Evolutionary conservation across 2,329 filamentous ascomycete genomes (phyloP).

Genomic region (Phialocephala sp.): DNA sequence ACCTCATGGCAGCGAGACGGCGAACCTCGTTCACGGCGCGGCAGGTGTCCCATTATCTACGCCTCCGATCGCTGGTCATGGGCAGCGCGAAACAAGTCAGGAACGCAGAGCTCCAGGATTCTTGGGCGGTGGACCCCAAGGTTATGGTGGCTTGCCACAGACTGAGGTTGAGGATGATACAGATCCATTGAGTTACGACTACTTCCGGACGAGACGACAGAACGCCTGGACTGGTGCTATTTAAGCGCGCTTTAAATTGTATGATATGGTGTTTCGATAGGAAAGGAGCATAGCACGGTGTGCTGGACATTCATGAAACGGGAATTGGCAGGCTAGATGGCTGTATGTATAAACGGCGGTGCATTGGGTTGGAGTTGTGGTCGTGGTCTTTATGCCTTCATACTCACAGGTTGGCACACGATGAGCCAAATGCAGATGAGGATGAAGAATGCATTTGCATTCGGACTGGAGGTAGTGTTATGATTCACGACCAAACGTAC

Average conservation of each 20-base stretch:
- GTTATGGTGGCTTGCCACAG: slow-evolving; percentile 65
- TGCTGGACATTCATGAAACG: not conserved
- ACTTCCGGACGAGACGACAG: slow-evolving; percentile 39
- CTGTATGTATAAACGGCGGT: not conserved
- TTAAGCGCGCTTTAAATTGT: not conserved
- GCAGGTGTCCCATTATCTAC: slow-evolving; percentile 55
- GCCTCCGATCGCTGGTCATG: slow-evolving; percentile 33
- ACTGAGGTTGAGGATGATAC: slow-evolving; percentile 46
- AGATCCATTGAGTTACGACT: slow-evolving; percentile 42
- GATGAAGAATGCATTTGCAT: not conserved
- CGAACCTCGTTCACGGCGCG: slow-evolving; percentile 56
- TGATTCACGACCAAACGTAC: slow-evolving; percentile 2
- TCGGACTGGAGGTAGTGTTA: not conserved
- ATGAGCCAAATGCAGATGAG: not conserved
- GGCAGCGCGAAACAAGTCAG: slow-evolving; percentile 43
- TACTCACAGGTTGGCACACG: not conserved
- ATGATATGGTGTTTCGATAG: slow-evolving; percentile 13
- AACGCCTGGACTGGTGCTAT: slow-evolving; percentile 24
- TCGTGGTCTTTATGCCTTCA: not conserved
- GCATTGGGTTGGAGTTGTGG: slow-evolving; percentile 7
- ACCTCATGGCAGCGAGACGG: slow-evolving; percentile 57
- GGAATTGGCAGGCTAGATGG: not conserved
- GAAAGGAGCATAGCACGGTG: not conserved
- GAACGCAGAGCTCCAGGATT: slow-evolving; percentile 56
- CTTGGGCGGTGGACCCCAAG: slow-evolving; percentile 61